Evolutionary conservation across 139 green algal species (phyloP), one percentile per base, ranked within the genome.

Genomic region (Tetraselmis chui): DNA sequence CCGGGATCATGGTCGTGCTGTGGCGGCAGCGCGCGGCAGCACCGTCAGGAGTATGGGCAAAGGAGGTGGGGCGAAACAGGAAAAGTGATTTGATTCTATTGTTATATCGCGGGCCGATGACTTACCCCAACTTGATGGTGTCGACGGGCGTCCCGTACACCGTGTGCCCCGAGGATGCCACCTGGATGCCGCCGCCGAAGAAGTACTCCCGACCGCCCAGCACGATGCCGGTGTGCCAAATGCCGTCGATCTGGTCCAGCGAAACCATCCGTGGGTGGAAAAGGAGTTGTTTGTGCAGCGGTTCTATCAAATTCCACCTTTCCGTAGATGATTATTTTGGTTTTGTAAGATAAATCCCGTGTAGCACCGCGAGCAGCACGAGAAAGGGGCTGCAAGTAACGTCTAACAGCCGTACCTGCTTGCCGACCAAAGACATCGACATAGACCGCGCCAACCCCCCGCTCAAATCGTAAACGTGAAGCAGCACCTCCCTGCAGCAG

Each of bases 401-500:
- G 11, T 5, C 45, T 67, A 18, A 5, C 45, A 18, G 11, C 45
- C 84, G 11, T 30, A 93, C 89, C 86, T 90, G 81, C 1, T 83
- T 88, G 0, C 94, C 94, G 23, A 97, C 83, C 22, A 97, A 78
- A 80, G 89, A 82, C 18, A 82, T 82, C 0, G 86, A 92, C 0
- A 97, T 59, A 1, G 82, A 25, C 0, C 81, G 67, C 1, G 94
- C 94, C 32, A 98, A 79, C 1, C 94, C 94, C 0, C 88, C 59
- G 23, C 82, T 91, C 0, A 97, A 79, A 79, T 97, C 94, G 75
- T 97, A 97, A 0, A 97, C 87, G 28, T 94, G 88, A 0, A 97
- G 84, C 45, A 92, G 85, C 0, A 97, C 94, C 27, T 67, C 45
- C 45, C 45, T 67, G 45, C 45, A 67, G n/a, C n/a, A n/a, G n/a